A percentile compares a stretch with the other conserved stretches of the same genome.
These are phyloP conservation scores for Aspergillus aculeatinus DNA, from an alignment of 2,329 filamentous ascomycete genomes.

Conservation along the genomic window DNA sequence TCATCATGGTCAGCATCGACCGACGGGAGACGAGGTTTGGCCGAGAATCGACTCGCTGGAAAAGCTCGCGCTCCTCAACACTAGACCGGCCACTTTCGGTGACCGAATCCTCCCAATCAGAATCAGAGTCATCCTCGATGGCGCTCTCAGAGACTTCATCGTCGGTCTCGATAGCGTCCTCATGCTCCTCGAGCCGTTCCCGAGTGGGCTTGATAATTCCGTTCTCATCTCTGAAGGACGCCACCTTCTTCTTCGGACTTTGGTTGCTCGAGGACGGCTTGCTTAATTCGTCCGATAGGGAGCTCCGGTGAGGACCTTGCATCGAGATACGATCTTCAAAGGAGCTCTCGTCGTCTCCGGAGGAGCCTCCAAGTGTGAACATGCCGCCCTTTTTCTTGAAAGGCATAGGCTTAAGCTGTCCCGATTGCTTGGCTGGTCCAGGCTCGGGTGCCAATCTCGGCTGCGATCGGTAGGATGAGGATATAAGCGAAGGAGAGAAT, in stretches of 20 bases:
- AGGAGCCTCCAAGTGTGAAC: conserved; percentile 75
- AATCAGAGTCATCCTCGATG: conserved; percentile 69
- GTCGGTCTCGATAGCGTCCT: conserved; percentile 60
- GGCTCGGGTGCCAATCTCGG: conserved; percentile 54
- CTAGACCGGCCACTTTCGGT: conserved; percentile 82
- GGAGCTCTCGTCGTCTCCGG: conserved; percentile 79
- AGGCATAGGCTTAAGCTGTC: conserved; percentile 56
- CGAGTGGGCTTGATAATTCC: conserved; percentile 65
- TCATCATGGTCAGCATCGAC: conserved; percentile 85
- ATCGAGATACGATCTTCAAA: conserved; percentile 61
- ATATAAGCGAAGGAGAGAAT: conserved; percentile 75
- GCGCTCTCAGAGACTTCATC: conserved; percentile 78
- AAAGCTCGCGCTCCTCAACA: conserved; percentile 74
- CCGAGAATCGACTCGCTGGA: conserved; percentile 87
- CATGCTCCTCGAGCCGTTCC: conserved; percentile 53
- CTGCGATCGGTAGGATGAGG: conserved; percentile 65
- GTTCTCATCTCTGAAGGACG: conserved; percentile 78
- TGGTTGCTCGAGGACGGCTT: conserved; percentile 36
- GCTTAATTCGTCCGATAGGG: conserved; percentile 54
- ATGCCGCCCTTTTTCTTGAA: conserved; percentile 67
- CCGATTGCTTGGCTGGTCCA: conserved; percentile 57
- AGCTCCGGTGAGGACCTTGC: conserved; percentile 53
- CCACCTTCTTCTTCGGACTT: conserved; percentile 65
- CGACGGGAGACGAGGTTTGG: conserved; percentile 80
- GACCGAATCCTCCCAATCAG: conserved; percentile 64